Base-by-base conservation (phyloP, 106 monocot genomes). In the Posidonia australis region DNA sequence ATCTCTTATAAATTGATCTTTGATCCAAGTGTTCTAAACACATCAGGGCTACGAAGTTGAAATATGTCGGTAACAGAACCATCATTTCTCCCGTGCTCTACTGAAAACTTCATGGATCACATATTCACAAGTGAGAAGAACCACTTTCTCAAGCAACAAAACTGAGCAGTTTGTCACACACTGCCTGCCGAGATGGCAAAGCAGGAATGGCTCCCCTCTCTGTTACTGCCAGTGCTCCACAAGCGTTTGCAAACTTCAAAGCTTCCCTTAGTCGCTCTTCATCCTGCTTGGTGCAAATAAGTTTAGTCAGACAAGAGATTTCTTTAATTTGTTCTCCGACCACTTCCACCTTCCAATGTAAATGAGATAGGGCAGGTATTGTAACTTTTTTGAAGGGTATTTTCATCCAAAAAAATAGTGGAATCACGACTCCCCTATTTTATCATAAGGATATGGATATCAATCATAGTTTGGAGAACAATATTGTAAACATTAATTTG, bases 121-220 rank as follows among this genome's bases (percentile, higher is more conserved):
- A 36, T 4, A 36, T 36, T 36, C 36, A 36, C 36, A 36, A 36
- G 36, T 7, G 5, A 36, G 36, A 36, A 36, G 36, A 49, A n/a
- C 22, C 18, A 13, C 54, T 55, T 23, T 6, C 43, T 47, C 46
- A 76, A 13, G 17, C 54, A 14, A 64, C 69, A 17, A 54, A 16
- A 30, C 47, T 64, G 22, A 69, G 54, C 43, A 77, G 1, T 0
- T 70, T 55, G 21, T 49, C 58, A 14, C 63, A 69, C 20, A 77
- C 76, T 17, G 70, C 65, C 41, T 70, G 64, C 32, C 43, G 18
- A 21, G 76, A 27, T 36, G 76, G 76, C 18, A 77, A 43, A 13
- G 76, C 76, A 31, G 76, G 76, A 31, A 77, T 77, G 12, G 76
- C 76, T 59, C 76, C 76, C 26, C 76, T 64, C 52, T 77, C 76